Base-by-base conservation (phyloP, 345 rosid species). In the Eucalyptus erythrocorys region DNA sequence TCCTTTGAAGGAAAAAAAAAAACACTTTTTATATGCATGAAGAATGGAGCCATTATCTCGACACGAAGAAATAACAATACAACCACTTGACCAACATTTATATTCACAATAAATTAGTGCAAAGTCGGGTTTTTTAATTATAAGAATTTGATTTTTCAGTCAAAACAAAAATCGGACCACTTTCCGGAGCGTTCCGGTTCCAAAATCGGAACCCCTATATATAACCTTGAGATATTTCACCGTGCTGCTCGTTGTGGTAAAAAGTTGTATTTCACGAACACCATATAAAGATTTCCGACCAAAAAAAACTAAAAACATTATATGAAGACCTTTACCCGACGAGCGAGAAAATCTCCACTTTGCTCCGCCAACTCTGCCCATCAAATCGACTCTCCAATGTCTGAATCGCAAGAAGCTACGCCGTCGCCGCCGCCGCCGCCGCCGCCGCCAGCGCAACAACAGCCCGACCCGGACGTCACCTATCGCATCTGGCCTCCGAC, bases 401-500 rank as follows among this genome's bases (percentile, higher is more conserved):
- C 82, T 21, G 82, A 2, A 40, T 37, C 47, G 82, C 47, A 37
- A 76, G 82, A 37, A 21, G 82, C 45, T 76, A 22, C 21, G 19
- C 17, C 34, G 68, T 8, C 24, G n/a, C 13, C 64, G 30, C 30
- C 5, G 42, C 22, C 82, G 47, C 45, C 26, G 26, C 14, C 27
- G 2, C 42, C 21, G 37, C 43, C 13, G 43, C 42, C 13, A 45
- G 27, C 2, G 27, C 82, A 24, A 2, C 82, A 37, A 37, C 45
- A 37, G 82, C 82, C 47, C 47, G 47, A 40, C 47, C 82, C 82
- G 15, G 45, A 76, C 87, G 48, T 86, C 48, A 11, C 87, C 68
- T 51, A 50, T 30, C 57, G 87, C 88, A 45, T 91, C 59, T 89
- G 92, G 92, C 92, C 90, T 10, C 92, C 88, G 48, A 68, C 89